Evolutionary conservation across 2,329 filamentous ascomycete genomes (phyloP), one percentile per base, ranked within the genome.

Genomic region (Monosporascus sp.): DNA sequence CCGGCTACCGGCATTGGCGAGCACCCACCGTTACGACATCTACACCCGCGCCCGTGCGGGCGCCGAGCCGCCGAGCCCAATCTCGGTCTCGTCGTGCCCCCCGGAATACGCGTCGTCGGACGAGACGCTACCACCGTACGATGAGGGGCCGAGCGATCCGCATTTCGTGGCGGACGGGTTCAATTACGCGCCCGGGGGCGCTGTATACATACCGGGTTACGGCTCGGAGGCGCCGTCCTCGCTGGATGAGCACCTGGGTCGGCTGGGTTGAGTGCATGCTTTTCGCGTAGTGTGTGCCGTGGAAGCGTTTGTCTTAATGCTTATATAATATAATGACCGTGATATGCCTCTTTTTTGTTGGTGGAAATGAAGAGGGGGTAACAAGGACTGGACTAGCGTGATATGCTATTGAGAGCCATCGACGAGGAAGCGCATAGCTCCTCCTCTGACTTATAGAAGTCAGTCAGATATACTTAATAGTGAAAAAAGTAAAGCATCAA

Each of bases 111-210:
- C 61, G 47, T 61, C 59, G n/a, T 64, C 68, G 37, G 67, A 69
- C 37, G 74, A 75, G 54, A 63, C 63, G 37, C 68, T 75, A 6
- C 76, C 75, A 0, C 67, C 75, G 0, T 78, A 78, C 57, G 70
- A 75, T 20, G 66, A 68, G 27, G 59, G 62, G 7, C 58, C 55
- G 35, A 58, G 67, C 45, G 68, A 69, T 18, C 67, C 67, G 2
- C 60, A 59, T 9, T 64, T 75, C 27, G 68, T 76, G n/a, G 64
- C 70, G 1, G 74, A 78, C 53, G 75, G 75, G 20, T 73, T 73
- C 60, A 65, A 70, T 53, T 73, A 72, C 56, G 66, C 64, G 3
- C 71, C 72, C 3, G 67, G 67, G 27, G 55, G 47, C 52, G 62
- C 60, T 6, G 49, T 55, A 35, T 65, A 70, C 51, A 60, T 62